Evolutionary conservation across 345 rosid genomes (phyloP), one percentile per base, ranked within the genome.

Genomic region (Pistacia vera): DNA sequence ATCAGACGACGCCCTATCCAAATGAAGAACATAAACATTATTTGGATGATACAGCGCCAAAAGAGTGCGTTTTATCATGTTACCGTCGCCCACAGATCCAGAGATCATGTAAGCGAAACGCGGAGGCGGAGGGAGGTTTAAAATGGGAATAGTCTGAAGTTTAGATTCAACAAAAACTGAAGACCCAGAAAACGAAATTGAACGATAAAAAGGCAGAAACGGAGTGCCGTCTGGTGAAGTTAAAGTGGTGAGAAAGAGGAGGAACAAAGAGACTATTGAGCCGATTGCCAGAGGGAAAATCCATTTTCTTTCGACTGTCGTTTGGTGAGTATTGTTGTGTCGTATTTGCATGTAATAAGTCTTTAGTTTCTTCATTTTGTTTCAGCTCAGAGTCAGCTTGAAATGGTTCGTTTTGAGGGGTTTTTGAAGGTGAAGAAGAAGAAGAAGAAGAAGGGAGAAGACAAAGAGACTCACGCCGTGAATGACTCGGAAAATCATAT

Each of bases 101-200:
- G 98, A 95, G 25, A 95, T 88, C 17, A 93, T 81, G 84, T 95
- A 95, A 4, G 98, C 98, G 56, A 95, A 80, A 17, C 95, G 89
- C 10, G 97, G 97, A 20, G 97, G 91, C 6, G 98, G 93, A 6
- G 93, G 98, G 13, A 88, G 88, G 20, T 83, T 6, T 6, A 91
- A 77, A 67, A 86, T 17, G 12, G 89, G 88, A 0, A 86, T 58
- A 11, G 96, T 89, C 18, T 78, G 86, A 2, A 93, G 91, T 82
- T 88, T 92, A 20, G 94, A 80, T 77, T 95, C 99, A 55, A 91
- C 91, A 82, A 91, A 95, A 11, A 81, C 67, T 33, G 96, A 90
- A 82, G 88, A 81, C 35, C 88, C 80, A 28, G 85, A 70, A 13
- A 78, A 62, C 69, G 80, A 57, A 56, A 83, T 70, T 33, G 97